A percentile compares a stretch with the other conserved stretches of the same genome.
Evolutionary conservation across 2,329 filamentous ascomycete genomes (phyloP).

Genomic region (Ophiocordyceps sinensis): DNA sequence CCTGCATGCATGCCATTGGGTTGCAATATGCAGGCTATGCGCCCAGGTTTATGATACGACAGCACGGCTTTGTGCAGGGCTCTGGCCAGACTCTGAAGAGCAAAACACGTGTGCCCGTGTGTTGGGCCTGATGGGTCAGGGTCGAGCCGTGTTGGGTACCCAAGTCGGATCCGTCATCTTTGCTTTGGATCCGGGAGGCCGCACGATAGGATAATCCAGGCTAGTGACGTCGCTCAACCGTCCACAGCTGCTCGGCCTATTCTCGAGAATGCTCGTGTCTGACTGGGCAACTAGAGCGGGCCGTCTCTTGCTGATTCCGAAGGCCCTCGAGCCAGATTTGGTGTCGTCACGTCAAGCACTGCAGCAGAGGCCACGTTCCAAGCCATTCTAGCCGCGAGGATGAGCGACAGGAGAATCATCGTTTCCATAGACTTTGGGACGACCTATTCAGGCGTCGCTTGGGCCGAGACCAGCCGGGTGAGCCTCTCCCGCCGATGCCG

Average conservation of each 20-base stretch:
- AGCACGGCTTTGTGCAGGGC: neutral
- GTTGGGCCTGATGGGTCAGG: neutral
- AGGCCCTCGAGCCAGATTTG: neutral
- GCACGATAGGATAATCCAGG: neutral
- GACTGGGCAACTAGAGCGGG: neutral
- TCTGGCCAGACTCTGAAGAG: neutral
- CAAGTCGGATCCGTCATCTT: neutral
- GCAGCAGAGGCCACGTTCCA: neutral
- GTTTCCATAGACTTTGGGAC: constrained; percentile 43
- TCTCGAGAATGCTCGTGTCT: neutral
- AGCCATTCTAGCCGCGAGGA: constrained; percentile 7
- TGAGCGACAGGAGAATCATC: constrained; percentile 27
- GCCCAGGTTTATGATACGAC: constrained; percentile 1
- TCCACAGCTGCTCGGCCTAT: neutral
- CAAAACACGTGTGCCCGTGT: neutral
- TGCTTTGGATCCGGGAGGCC: neutral
- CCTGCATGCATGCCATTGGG: constrained; percentile 1
- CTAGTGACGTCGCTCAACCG: neutral
- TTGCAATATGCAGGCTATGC: constrained; percentile 3
- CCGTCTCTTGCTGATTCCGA: neutral
- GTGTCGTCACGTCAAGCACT: neutral
- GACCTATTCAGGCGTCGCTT: constrained; percentile 40
- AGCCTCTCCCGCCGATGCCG: constrained; percentile 3
- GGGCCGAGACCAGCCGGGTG: constrained; percentile 28
- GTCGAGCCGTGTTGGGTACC: neutral